Conservation (phyloP, 148 eudicot species). For the Camellia sinensis region DNA sequence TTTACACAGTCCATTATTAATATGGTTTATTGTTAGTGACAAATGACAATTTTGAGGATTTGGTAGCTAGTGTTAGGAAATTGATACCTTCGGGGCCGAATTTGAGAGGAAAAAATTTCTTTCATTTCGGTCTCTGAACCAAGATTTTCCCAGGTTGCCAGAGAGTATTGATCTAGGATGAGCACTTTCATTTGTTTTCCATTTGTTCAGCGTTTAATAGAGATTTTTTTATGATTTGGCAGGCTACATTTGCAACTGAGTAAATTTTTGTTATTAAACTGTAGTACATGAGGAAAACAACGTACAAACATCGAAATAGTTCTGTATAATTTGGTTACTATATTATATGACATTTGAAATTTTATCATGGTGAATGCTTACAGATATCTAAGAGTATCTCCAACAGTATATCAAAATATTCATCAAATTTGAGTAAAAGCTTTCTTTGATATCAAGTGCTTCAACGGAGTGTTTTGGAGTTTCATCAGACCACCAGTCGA, state of each 20-base stretch:
- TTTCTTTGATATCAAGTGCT: too few relatives aligned
- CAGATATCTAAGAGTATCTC: too few relatives aligned
- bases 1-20: too few relatives aligned
- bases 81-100: not conserved
- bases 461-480: too few relatives aligned
- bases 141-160: too few relatives aligned
- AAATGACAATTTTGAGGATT: too few relatives aligned
- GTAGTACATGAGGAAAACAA: not conserved
- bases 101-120: not conserved
- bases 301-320: not conserved
- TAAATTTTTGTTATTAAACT: not conserved
- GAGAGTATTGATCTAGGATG: not conserved
- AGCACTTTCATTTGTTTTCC: not conserved
- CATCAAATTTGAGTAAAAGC: too few relatives aligned
- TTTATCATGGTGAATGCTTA: too few relatives aligned
- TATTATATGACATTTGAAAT: not conserved
- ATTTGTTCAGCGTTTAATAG: not conserved
- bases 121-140: not conserved
- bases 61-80: too few relatives aligned
- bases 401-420: too few relatives aligned
- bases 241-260: not conserved
- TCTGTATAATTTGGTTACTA: not conserved
- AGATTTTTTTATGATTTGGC: not conserved
- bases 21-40: too few relatives aligned
- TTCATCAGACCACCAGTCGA: too few relatives aligned